Evolutionary conservation across 106 monocot genomes (phyloP), one percentile per base, ranked within the genome.

Genomic region (Amphibolis antarctica): DNA sequence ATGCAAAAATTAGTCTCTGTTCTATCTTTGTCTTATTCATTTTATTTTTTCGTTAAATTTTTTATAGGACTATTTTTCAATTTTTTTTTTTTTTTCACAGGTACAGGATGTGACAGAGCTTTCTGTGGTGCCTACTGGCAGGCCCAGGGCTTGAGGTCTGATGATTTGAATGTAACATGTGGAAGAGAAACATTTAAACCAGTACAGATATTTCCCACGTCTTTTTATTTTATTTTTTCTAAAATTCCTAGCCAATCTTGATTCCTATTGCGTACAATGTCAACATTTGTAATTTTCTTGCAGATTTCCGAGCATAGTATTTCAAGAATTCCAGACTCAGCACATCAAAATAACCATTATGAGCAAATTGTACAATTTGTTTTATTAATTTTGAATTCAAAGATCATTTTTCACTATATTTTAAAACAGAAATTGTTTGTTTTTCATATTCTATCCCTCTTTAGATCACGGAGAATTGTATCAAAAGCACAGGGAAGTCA

Each of bases 121-220:
- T 91, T 98, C 63, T 98, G 98, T 77, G 98, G 80, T 21, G 78
- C 87, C 70, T 91, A 98, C 62, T 98, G 98, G 98, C 43, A 60
- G 28, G 53, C 83, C 42, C 98, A 87, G 77, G 85, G 82, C 11
- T 44, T 85, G 36, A 79, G 74, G 69, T 55, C 66, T 62, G 76
- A 47, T 72, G 75, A 81, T 24, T 65, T 66, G 53, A 51, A 69
- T 62, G 49, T 59, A 68, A 76, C 82, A 63, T 96, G 96, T 71
- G 63, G 70, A 28, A 80, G 42, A 21, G 85, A 81, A 48, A 87
- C 85, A 49, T 82, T 98, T 65, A 85, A 70, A 76, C 82, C 76
- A 5, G 98, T 91, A 80, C 10, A 14, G n/a, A 10, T n/a, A 55
- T 43, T 55, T 36, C 44, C 28, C 51, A 52, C 6, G 28, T n/a